Percentiles rank a stretch among this genome's conserved stretches.
Conservation (phyloP, 2,329 filamentous ascomycete genomes). For the Mollisiaceae sp. region DNA sequence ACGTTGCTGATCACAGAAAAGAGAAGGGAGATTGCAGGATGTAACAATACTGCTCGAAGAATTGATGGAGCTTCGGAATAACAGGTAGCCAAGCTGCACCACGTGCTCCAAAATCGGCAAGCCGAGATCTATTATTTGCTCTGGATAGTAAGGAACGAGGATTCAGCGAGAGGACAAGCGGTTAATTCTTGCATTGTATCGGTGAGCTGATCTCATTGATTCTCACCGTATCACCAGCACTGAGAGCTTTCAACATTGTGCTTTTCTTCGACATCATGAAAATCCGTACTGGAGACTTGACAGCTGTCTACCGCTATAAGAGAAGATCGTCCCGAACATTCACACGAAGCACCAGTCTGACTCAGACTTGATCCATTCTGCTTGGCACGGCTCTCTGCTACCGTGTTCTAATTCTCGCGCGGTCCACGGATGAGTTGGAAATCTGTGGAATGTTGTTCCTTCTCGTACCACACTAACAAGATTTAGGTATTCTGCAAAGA, state of each 20-base stretch:
- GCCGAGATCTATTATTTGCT: neutral
- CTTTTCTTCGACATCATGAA: neutral
- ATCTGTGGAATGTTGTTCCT: slow-evolving; percentile 17
- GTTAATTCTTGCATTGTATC: neutral
- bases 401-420: slow-evolving; percentile 13
- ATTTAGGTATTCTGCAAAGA: slow-evolving; percentile 16
- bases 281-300: neutral
- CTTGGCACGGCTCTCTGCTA: slow-evolving; percentile 9
- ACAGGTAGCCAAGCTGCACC: neutral
- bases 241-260: neutral
- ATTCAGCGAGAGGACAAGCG: neutral
- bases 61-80: neutral
- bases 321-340: neutral
- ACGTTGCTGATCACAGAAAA: slow-evolving; percentile 1
- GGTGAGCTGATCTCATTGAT: neutral
- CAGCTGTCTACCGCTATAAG: neutral
- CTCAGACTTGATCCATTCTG: slow-evolving; percentile 11
- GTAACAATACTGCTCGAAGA: neutral
- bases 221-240: neutral
- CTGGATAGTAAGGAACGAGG: neutral
- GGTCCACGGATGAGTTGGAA: slow-evolving; percentile 14
- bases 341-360: slow-evolving; percentile 13
- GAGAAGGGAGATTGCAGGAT: slow-evolving; percentile 1
- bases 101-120: neutral
- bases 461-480: slow-evolving; percentile 22